Percentiles rank a stretch among this genome's conserved stretches.
Conservation (phyloP, 2,329 filamentous ascomycete species). For the Ophiocordyceps robertsii region DNA sequence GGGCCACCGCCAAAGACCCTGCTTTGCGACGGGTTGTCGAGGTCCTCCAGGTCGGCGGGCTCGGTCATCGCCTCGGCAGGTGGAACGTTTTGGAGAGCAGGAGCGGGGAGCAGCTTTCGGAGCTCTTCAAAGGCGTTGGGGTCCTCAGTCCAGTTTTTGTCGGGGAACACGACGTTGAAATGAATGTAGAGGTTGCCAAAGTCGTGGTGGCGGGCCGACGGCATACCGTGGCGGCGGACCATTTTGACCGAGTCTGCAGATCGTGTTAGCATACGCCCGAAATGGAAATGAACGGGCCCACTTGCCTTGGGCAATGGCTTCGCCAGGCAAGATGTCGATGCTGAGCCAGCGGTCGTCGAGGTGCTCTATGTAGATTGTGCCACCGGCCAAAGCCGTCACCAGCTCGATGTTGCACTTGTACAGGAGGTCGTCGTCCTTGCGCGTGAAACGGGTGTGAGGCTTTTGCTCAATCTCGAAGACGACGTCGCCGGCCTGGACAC, state of each 20-base stretch:
- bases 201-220: slow-evolving; percentile 88
- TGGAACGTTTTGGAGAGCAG: slow-evolving; percentile 46
- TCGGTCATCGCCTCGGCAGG: slow-evolving; percentile 85
- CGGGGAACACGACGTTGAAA: slow-evolving; percentile 95
- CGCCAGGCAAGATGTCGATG: slow-evolving; percentile 83
- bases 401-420: slow-evolving; percentile 94
- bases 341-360: slow-evolving; percentile 95
- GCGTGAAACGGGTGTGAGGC: slow-evolving; percentile 88
- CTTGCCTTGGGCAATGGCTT: slow-evolving; percentile 86
- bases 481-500: slow-evolving; percentile 86
- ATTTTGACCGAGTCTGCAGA: slow-evolving; percentile 76
- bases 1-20: slow-evolving; percentile 57
- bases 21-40: slow-evolving; percentile 54
- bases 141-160: slow-evolving; percentile 55
- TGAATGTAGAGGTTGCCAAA: slow-evolving; percentile 93
- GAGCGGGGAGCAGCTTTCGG: slow-evolving; percentile 71
- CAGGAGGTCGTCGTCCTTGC: slow-evolving; percentile 90
- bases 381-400: slow-evolving; percentile 84
- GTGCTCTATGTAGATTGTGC: slow-evolving; percentile 85
- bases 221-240: slow-evolving; percentile 95
- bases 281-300: slow-evolving; percentile 5
- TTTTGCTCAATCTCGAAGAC: slow-evolving; percentile 99
- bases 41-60: slow-evolving; percentile 72
- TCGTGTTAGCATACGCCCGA: neutral
- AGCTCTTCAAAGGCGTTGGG: slow-evolving; percentile 63